Percentiles rank a stretch among this genome's conserved stretches.
These are phyloP conservation scores for Singerocomus rubriflavus DNA, from an alignment of 1,284 basidiomycete species.

Conservation along the genomic window DNA sequence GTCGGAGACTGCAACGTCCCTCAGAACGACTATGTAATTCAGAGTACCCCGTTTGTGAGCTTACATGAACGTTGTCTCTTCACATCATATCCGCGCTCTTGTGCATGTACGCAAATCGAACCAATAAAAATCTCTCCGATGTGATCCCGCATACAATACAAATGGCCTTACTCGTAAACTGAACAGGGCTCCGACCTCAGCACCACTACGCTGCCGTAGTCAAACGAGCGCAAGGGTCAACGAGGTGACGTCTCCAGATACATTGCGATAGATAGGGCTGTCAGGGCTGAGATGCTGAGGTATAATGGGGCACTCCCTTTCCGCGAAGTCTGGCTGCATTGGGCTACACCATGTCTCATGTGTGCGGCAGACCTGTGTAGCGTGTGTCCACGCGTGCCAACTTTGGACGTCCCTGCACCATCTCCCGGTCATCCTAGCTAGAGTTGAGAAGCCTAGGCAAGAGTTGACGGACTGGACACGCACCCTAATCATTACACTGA, in stretches of 20 bases:
- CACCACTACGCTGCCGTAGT: not conserved
- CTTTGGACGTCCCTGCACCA: not conserved
- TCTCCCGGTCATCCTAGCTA: slow-evolving; percentile 16
- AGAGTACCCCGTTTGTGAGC: slow-evolving; percentile 17
- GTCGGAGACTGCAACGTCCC: slow-evolving; percentile 10
- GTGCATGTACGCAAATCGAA: slow-evolving; percentile 3
- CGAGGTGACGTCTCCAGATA: slow-evolving; percentile 2
- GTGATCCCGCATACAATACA: not conserved
- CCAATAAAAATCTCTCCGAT: slow-evolving; percentile 8
- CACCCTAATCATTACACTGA: slow-evolving; percentile 39
- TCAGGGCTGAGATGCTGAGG: slow-evolving; percentile 9
- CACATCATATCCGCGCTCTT: slow-evolving; percentile 15
- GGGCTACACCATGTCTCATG: slow-evolving; percentile 1
- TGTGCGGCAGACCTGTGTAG: not conserved
- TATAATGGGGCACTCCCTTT: not conserved
- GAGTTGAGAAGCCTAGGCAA: slow-evolving; percentile 7
- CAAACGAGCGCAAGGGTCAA: slow-evolving; percentile 4
- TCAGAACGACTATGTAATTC: slow-evolving; percentile 14
- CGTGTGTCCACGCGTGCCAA: not conserved
- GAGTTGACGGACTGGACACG: not conserved
- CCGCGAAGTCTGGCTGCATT: slow-evolving; percentile 9
- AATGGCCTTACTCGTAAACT: no score
- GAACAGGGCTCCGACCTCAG: slow-evolving; percentile 21
- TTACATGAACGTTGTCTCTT: slow-evolving; percentile 8
- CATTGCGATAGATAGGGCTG: slow-evolving; percentile 1